Evolutionary conservation across 768 basidiomycete genomes (phyloP), one percentile per base, ranked within the genome.

Genomic region (Clitopilus passeckerianus): DNA sequence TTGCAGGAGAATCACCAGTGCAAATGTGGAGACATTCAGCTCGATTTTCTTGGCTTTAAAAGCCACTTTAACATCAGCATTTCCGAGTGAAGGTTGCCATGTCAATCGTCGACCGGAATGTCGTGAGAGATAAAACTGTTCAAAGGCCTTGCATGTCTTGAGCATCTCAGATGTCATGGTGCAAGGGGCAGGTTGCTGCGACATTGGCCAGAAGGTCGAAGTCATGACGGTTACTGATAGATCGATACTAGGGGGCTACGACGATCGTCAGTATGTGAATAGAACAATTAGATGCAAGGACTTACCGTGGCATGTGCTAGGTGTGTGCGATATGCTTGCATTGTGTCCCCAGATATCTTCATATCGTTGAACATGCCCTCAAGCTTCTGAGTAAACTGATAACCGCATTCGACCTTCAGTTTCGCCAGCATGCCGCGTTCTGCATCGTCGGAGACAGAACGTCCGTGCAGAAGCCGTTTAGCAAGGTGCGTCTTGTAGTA

Each of bases 321-420:
- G 69, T 83, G 75, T 9, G 75, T 75, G 44, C 83, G 82, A 70
- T 94, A 99, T 5, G 82, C 84, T 34, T 82, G 77, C 81, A 90
- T 90, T 15, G 86, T 86, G 58, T 99, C 97, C 18, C 77, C 73
- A 5, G 93, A 96, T 27, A 95, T 71, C 66, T 86, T 91, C 86
- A 99, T 95, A 69, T 98, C 96, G 64, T 93, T 83, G 84, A 99
- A 97, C 96, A 99, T 99, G 59, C 95, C 95, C 72, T 99, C 95
- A 67, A 98, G 78, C 71, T 95, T 95, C 74, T 96, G 93, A 1
- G 97, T 98, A 72, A 98, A 99, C 69, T 96, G 93, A 66, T 88
- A 89, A 6, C 96, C 96, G 67, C 91, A 95, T 74, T 98, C 96
- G 23, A 96, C 83, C 75, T 98, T 98, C 67, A 99, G 86, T 74